Percentiles rank a stretch among this genome's conserved stretches.
Conservation (phyloP, 352 stramenopile genomes). For the Blastocystis sp. region DNA sequence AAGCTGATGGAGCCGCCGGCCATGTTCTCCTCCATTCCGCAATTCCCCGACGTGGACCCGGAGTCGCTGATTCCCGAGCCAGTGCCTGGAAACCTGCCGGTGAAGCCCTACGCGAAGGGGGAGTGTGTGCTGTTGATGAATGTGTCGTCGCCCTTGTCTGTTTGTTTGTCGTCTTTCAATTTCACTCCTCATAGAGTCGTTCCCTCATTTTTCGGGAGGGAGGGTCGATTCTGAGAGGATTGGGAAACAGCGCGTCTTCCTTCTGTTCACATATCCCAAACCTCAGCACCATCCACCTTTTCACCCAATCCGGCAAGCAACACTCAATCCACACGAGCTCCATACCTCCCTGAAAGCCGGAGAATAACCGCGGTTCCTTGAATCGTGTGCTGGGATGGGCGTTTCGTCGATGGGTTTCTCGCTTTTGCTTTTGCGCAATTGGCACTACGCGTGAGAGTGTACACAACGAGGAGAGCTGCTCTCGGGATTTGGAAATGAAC, state of each 20-base stretch:
- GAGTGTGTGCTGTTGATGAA: conserved; percentile 26
- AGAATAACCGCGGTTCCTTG: too few relatives aligned
- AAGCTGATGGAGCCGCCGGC: conserved; percentile 1
- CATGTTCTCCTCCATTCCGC: background rate
- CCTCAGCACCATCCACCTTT: too few relatives aligned
- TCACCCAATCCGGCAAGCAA: too few relatives aligned
- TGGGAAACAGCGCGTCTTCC: too few relatives aligned
- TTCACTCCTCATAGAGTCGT: background rate
- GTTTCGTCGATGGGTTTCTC: too few relatives aligned
- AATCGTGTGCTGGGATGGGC: too few relatives aligned
- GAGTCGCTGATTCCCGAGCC: background rate
- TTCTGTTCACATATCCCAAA: too few relatives aligned
- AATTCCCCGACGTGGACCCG: conserved; percentile 22
- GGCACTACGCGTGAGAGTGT: background rate
- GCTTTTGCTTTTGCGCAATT: background rate
- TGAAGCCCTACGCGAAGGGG: conserved; percentile 12
- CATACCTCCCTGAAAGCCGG: too few relatives aligned
- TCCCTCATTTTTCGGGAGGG: background rate
- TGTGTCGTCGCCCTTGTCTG: background rate
- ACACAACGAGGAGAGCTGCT: background rate
- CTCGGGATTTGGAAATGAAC: background rate
- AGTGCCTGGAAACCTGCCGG: background rate
- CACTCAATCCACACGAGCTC: too few relatives aligned
- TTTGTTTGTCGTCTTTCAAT: background rate
- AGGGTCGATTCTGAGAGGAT: too few relatives aligned